Conservation (phyloP, 805 yeast species). For the Suhomyces vadensis region DNA sequence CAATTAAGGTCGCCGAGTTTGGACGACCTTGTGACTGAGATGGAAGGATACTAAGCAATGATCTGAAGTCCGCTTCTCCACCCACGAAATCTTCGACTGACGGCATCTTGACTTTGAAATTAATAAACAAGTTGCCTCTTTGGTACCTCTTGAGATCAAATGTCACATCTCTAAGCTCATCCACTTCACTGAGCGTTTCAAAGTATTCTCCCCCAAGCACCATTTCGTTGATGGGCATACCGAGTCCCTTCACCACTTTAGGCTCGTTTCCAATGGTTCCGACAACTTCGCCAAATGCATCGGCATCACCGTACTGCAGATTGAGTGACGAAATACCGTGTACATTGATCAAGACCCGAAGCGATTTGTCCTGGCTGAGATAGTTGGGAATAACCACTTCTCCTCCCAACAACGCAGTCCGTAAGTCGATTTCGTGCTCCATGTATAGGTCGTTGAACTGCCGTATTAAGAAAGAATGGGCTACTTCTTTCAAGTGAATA, state of each 20-base stretch:
- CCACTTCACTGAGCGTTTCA: slow-evolving; percentile 21
- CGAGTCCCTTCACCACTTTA: slow-evolving; percentile 50
- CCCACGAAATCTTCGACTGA: slow-evolving; percentile 26
- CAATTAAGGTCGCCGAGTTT: background rate
- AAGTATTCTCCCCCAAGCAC: slow-evolving; percentile 25
- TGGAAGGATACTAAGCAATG: slow-evolving; percentile 24
- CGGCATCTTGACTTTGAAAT: slow-evolving; percentile 40
- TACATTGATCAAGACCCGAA: slow-evolving; percentile 34
- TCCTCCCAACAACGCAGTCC: slow-evolving; percentile 63
- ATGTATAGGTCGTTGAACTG: slow-evolving; percentile 45
- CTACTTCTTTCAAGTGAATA: slow-evolving; percentile 48
- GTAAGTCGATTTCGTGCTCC: slow-evolving; percentile 48
- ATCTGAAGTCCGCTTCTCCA: slow-evolving; percentile 21
- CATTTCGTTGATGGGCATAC: slow-evolving; percentile 56
- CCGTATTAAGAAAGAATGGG: slow-evolving; percentile 42
- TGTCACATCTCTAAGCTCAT: slow-evolving; percentile 17
- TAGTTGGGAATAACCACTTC: slow-evolving; percentile 35
- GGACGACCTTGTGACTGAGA: no score
- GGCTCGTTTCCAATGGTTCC: slow-evolving; percentile 53
- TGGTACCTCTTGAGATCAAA: slow-evolving; percentile 23
- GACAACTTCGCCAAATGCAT: slow-evolving; percentile 46
- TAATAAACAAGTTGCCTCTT: slow-evolving; percentile 41
- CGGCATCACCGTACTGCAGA: slow-evolving; percentile 13
- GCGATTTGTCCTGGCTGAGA: slow-evolving; percentile 31
- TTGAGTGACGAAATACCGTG: slow-evolving; percentile 28